These are phyloP conservation scores for Dryas drummondii DNA, from an alignment of 306 rosid species.

Conservation along the genomic window DNA sequence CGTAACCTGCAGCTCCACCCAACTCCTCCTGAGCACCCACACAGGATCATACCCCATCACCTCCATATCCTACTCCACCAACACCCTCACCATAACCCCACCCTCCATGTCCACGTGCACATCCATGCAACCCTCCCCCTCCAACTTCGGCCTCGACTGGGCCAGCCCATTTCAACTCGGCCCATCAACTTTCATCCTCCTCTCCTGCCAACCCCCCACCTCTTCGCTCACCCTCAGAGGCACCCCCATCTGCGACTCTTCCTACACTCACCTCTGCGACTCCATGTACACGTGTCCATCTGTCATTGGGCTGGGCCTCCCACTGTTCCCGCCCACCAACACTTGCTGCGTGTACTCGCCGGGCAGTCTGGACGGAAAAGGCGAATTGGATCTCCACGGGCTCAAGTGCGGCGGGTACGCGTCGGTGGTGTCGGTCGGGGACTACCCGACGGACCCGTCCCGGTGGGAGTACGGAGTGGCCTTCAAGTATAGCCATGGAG, in stretches of 20 bases:
- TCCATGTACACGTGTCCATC: constrained; percentile 60
- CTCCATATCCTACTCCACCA: constrained; percentile 53
- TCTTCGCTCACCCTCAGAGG: constrained; percentile 35
- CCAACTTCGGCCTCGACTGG: constrained; percentile 58
- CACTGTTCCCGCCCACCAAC: constrained; percentile 53
- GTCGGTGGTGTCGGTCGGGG: constrained; percentile 50
- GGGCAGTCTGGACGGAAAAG: constrained; percentile 43
- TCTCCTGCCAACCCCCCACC: constrained; percentile 48
- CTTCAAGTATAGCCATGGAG: constrained; percentile 41
- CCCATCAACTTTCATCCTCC: constrained; percentile 64
- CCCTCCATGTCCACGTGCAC: constrained; percentile 61
- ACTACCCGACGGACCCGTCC: constrained; percentile 48
- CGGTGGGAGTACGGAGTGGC: constrained; percentile 60
- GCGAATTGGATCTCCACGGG: constrained; percentile 42
- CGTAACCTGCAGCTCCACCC: constrained; percentile 34
- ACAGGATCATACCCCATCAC: constrained; percentile 53
- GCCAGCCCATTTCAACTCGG: constrained; percentile 56
- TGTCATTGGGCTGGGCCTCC: constrained; percentile 41
- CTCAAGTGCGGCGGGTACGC: constrained; percentile 44
- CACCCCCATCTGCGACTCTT: constrained; percentile 49
- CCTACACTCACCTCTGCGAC: constrained; percentile 55
- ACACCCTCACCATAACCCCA: constrained; percentile 52
- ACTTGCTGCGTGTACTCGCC: constrained; percentile 70
- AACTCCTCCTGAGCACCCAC: constrained; percentile 59
- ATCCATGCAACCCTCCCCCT: constrained; percentile 42